Percentiles rank a stretch among this genome's conserved stretches.
phyloP scores from a whole-genome alignment of 805 yeast species.

The Ogataea sp. region DNA sequence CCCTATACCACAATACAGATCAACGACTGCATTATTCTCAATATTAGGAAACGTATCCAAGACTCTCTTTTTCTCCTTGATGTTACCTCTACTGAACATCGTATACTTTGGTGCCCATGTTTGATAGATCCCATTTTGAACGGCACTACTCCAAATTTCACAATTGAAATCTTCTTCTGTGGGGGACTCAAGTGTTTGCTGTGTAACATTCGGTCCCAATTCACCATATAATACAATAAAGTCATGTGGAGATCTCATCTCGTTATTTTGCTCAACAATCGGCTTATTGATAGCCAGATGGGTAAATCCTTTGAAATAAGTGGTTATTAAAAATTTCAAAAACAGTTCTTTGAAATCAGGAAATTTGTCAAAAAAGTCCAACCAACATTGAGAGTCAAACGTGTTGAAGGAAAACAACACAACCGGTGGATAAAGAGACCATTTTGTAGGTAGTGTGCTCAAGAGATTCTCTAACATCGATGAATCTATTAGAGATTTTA shows the following conservation, averaged over 20 bases:
- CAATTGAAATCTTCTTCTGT: conserved; percentile 31
- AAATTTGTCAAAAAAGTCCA: conserved; percentile 6
- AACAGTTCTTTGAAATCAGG: conserved; percentile 11
- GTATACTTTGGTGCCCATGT: conserved; percentile 81
- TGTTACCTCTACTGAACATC: conserved; percentile 84
- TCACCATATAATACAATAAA: conserved; percentile 56
- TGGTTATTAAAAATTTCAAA: conserved; percentile 2
- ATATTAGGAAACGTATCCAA: conserved; percentile 33
- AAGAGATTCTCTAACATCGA: too few relatives aligned
- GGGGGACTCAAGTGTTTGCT: conserved; percentile 27
- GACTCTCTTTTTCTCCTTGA: conserved; percentile 70
- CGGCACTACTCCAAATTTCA: conserved; percentile 65
- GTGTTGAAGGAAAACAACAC: conserved; percentile 45
- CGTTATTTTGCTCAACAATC: conserved; percentile 28
- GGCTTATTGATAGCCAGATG: conserved; percentile 72
- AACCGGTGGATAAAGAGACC: conserved; percentile 62
- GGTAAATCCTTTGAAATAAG: conserved; percentile 24
- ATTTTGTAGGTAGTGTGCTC: conserved; percentile 38
- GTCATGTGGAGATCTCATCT: conserved; percentile 52
- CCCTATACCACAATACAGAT: conserved; percentile 80
- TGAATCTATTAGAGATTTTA: too few relatives aligned
- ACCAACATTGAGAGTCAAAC: conserved; percentile 34
- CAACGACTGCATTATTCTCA: conserved; percentile 41
- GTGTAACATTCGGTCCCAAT: conserved; percentile 42
- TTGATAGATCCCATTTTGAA: conserved; percentile 71